phyloP scores from a whole-genome alignment of 2,329 filamentous ascomycete species.

The Dryadomyces quercivorus region DNA sequence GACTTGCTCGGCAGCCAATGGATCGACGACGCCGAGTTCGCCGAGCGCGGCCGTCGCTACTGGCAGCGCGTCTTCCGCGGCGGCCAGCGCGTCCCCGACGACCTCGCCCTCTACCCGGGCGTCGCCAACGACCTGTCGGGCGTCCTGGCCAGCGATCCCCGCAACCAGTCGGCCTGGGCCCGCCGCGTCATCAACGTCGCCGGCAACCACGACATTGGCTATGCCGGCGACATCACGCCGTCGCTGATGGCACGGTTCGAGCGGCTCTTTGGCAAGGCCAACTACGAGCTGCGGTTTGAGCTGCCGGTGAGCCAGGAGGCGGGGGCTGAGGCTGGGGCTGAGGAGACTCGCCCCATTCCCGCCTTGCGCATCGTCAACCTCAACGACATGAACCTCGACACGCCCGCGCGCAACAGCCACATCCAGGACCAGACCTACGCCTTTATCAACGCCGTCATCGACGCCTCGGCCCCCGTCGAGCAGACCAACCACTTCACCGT shows the following conservation, averaged over 20 bases:
- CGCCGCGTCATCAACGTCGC: slow-evolving; percentile 74
- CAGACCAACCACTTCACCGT: slow-evolving; percentile 61
- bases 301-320: slow-evolving; percentile 30
- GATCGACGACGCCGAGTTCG: slow-evolving; percentile 80
- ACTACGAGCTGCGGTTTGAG: slow-evolving; percentile 76
- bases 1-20: slow-evolving; percentile 92
- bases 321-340: slow-evolving; percentile 30
- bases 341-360: slow-evolving; percentile 40
- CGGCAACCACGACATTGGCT: slow-evolving; percentile 94
- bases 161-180: slow-evolving; percentile 46
- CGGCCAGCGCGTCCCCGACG: slow-evolving; percentile 48
- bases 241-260: slow-evolving; percentile 72
- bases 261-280: slow-evolving; percentile 69
- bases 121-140: slow-evolving; percentile 38
- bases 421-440: slow-evolving; percentile 67
- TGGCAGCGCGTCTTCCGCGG: slow-evolving; percentile 72
- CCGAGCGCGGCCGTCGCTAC: slow-evolving; percentile 56
- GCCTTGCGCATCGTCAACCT: slow-evolving; percentile 74
- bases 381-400: slow-evolving; percentile 90
- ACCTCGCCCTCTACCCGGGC: slow-evolving; percentile 35
- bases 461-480: slow-evolving; percentile 46
- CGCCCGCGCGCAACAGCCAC: slow-evolving; percentile 53
- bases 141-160: slow-evolving; percentile 23
- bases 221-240: slow-evolving; percentile 79
- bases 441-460: slow-evolving; percentile 62